phyloP scores from a whole-genome alignment of 169 alveolate species.

The Plasmodium adleri region DNA sequence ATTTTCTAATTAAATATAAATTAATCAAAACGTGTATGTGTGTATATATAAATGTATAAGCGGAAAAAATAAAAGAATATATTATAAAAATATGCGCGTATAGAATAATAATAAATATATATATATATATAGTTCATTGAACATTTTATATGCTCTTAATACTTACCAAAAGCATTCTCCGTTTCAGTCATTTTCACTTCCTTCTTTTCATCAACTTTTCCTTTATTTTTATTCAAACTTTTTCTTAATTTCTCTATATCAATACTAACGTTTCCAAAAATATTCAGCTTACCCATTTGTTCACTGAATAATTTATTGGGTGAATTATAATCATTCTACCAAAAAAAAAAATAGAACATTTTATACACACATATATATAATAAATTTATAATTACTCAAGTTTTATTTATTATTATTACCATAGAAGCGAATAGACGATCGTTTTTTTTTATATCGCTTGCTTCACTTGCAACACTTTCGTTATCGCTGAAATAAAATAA shows the following conservation, averaged over 20 bases:
- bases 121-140: background rate
- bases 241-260: conserved; percentile 53
- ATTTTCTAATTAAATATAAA: conserved; percentile 13
- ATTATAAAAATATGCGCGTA: background rate
- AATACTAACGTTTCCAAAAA: conserved; percentile 42
- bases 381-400: background rate
- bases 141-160: background rate
- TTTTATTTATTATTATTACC: conserved; percentile 13
- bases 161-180: conserved; percentile 63
- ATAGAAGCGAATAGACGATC: conserved; percentile 67
- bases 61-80: too few relatives aligned
- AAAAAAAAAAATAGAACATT: background rate
- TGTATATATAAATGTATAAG: background rate
- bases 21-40: background rate
- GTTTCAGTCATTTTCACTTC: conserved; percentile 49
- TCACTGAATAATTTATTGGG: conserved; percentile 64
- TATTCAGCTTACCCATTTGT: conserved; percentile 42
- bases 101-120: too few relatives aligned
- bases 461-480: conserved; percentile 52
- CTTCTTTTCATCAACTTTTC: conserved; percentile 55
- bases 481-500: conserved; percentile 32
- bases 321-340: conserved; percentile 48
- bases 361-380: background rate
- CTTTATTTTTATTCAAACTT: conserved; percentile 47
- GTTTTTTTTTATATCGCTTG: conserved; percentile 55